These are phyloP conservation scores for Candida odintsovae DNA, from an alignment of 805 yeast species.

Conservation along the genomic window DNA sequence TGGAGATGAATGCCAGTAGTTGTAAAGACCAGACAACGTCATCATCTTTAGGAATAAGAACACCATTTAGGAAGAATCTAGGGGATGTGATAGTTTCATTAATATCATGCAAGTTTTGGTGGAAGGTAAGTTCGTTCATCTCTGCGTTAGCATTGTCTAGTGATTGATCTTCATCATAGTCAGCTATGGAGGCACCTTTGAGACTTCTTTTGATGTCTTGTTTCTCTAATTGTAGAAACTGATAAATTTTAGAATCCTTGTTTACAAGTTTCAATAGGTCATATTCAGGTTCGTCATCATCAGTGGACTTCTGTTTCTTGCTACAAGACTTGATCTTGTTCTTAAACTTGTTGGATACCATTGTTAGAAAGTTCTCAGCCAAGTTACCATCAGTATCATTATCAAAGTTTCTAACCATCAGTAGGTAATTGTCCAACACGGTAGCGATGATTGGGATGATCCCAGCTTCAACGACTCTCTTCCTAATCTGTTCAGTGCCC, in stretches of 20 bases:
- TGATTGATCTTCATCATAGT: neutral
- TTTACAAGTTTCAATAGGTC: neutral
- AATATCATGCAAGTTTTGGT: conserved; percentile 14
- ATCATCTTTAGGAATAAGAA: conserved; percentile 84
- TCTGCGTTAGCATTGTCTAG: neutral
- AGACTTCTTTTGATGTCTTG: neutral
- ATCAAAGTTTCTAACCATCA: conserved; percentile 31
- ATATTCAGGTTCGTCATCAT: neutral
- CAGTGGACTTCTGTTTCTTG: neutral
- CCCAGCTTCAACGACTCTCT: conserved; percentile 87
- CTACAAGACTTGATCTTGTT: neutral
- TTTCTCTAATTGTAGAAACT: neutral
- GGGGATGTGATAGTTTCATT: conserved; percentile 35
- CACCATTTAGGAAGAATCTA: conserved; percentile 56
- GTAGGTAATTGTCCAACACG: conserved; percentile 77
- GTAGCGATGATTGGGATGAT: conserved; percentile 88
- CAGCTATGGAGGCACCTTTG: neutral
- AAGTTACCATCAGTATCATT: conserved; percentile 11
- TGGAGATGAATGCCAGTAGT: conserved; percentile 86
- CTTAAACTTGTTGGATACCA: conserved; percentile 10
- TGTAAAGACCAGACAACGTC: conserved; percentile 94
- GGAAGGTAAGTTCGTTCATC: conserved; percentile 7
- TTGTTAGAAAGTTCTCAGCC: conserved; percentile 10
- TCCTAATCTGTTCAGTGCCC: conserved; percentile 82
- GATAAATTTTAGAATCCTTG: neutral